Base-by-base conservation (phyloP, 768 basidiomycete species). In the Roridomyces roridus region DNA sequence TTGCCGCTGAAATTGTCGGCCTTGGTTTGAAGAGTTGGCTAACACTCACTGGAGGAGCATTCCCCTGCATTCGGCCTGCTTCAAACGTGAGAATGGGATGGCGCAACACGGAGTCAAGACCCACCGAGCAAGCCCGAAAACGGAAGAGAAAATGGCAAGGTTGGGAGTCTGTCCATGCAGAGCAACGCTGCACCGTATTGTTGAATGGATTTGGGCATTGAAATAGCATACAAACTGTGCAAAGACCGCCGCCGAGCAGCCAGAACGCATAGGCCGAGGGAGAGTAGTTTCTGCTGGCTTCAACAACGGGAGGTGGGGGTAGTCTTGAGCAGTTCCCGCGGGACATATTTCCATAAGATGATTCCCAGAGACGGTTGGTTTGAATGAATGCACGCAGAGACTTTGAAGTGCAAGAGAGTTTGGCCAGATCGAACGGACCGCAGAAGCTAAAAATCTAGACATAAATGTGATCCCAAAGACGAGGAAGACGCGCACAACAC, bases 351-450 rank as follows among this genome's bases (percentile, higher is more conserved):
- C 5, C 14, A 18, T 46, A 48, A 2, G 59, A 41, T 5, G 18
- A 2, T 2, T 12, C 20, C 52, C 53, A 60, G 14, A 60, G 39
- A 10, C 29, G 25, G 7, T 4, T 0, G 17, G 54, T 29, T 2
- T 14, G 9, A 23, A 60, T 51, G 17, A 60, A 21, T 5, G 34
- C 12, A 20, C 53, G 52, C 20, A 55, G 41, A 6, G 11, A n/a
- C 14, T 17, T 34, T 4, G 47, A 55, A 12, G 37, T 25, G 21
- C 28, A 15, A 9, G 14, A 6, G 4, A 60, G 59, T 28, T 60
- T 34, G 20, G 36, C 47, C 17, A 60, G 46, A 29, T 60, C 59
- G 24, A 35, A 46, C 1, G 53, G 59, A 25, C 59, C 55, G 53
- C 59, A 60, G 1, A 45, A 20, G 25, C 44, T 40, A 25, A 59